Evolutionary conservation across 2,329 filamentous ascomycete genomes (phyloP).

Genomic region (Rhynchosporium secalis): DNA sequence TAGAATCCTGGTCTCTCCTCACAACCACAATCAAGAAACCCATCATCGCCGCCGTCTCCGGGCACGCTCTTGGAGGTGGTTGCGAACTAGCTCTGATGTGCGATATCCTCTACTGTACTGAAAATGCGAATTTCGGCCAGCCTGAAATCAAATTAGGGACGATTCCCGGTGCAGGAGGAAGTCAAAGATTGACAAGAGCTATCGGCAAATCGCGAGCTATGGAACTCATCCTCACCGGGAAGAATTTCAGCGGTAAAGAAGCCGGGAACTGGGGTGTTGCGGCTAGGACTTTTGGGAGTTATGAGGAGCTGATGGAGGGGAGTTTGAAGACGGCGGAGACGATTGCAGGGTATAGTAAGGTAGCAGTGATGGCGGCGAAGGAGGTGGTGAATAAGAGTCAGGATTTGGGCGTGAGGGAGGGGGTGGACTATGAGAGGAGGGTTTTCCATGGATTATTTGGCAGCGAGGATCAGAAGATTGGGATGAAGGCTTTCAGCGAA

Average conservation of each 20-base stretch:
- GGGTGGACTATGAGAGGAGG: conserved; percentile 90
- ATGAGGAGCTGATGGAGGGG: conserved; percentile 80
- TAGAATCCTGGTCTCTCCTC: conserved; percentile 89
- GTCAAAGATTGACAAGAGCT: conserved; percentile 80
- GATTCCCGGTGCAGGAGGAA: conserved; percentile 89
- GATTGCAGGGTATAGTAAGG: conserved; percentile 81
- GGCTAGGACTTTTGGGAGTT: conserved; percentile 74
- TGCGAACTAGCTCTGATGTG: conserved; percentile 98
- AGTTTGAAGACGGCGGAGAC: conserved; percentile 82
- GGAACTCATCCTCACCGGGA: conserved; percentile 87
- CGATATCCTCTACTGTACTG: conserved; percentile 89
- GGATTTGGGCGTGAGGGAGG: conserved; percentile 82
- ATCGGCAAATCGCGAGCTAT: conserved; percentile 85
- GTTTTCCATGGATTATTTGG: conserved; percentile 94
- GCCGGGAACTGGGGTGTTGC: conserved; percentile 91
- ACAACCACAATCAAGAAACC: conserved; percentile 87
- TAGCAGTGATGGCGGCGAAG: conserved; percentile 89
- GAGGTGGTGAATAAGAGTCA: conserved; percentile 99
- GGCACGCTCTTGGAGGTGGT: conserved; percentile 90
- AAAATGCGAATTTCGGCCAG: conserved; percentile 87
- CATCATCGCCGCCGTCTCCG: conserved; percentile 89
- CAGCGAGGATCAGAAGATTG: conserved; percentile 94
- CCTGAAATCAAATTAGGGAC: conserved; percentile 95
- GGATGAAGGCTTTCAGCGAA: conserved; percentile 91
- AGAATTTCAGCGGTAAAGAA: conserved; percentile 78